phyloP scores from a whole-genome alignment of 1,284 basidiomycete genomes.

The Moesziomyces parantarcticus region DNA sequence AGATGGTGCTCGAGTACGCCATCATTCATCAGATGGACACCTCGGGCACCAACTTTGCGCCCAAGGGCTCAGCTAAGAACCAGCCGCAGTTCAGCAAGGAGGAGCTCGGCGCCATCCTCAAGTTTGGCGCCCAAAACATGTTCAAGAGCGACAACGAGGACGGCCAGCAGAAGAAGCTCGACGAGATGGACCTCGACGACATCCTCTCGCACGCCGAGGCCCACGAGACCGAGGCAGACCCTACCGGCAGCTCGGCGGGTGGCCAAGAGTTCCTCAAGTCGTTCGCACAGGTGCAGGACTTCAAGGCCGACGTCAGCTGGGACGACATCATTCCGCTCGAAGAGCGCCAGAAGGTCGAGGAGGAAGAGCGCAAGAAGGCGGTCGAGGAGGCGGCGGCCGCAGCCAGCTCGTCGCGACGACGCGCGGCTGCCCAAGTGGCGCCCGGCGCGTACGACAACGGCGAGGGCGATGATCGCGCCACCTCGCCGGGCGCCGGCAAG shows the following conservation, averaged over 20 bases:
- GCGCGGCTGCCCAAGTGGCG: slow-evolving; percentile 77
- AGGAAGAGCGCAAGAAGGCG: slow-evolving; percentile 66
- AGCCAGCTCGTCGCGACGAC: slow-evolving; percentile 71
- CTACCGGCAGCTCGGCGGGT: slow-evolving; percentile 82
- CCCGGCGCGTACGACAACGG: slow-evolving; percentile 77
- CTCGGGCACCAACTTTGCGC: slow-evolving; percentile 89
- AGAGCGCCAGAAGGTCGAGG: slow-evolving; percentile 84
- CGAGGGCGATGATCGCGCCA: slow-evolving; percentile 33
- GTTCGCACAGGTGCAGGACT: slow-evolving; percentile 95
- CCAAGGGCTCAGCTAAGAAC: slow-evolving; percentile 71
- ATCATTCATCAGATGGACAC: slow-evolving; percentile 99
- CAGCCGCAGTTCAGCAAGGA: slow-evolving; percentile 88
- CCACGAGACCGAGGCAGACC: slow-evolving; percentile 85
- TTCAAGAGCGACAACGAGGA: slow-evolving; percentile 92
- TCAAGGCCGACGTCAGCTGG: slow-evolving; percentile 94
- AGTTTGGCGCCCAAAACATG: slow-evolving; percentile 99
- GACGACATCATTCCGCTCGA: slow-evolving; percentile 98
- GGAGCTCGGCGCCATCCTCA: slow-evolving; percentile 96
- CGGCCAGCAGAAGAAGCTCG: slow-evolving; percentile 93
- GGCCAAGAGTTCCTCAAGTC: slow-evolving; percentile 95
- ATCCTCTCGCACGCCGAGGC: slow-evolving; percentile 96
- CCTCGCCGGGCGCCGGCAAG: slow-evolving; percentile 59
- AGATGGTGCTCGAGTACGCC: slow-evolving; percentile 99
- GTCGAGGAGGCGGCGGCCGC: slow-evolving; percentile 75
- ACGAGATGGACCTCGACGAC: slow-evolving; percentile 99